phyloP scores from a whole-genome alignment of 2,329 filamentous ascomycete species.

The Escovopsis weberi region DNA sequence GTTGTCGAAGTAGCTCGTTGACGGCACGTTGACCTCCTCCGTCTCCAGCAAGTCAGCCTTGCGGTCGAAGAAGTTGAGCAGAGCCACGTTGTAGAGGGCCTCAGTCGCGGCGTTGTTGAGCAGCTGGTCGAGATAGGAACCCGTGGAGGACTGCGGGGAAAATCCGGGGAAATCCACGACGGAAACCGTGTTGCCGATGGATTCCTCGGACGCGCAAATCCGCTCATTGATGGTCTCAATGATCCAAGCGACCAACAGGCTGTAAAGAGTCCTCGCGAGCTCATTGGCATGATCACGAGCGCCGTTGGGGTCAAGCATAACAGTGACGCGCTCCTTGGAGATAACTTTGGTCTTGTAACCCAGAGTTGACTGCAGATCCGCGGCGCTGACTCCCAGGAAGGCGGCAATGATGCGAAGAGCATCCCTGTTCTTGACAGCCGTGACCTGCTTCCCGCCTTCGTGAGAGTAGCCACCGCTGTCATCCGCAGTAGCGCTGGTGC shows the following conservation, averaged over 20 bases:
- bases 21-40: constrained; percentile 79
- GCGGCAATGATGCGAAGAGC: constrained; percentile 73
- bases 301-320: constrained; percentile 89
- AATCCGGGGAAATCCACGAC: constrained; percentile 97
- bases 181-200: constrained; percentile 84
- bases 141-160: constrained; percentile 66
- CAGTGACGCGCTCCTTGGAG: constrained; percentile 89
- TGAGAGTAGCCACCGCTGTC: constrained; percentile 95
- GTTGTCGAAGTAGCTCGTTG: constrained; percentile 97
- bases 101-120: constrained; percentile 91
- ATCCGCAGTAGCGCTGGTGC: constrained; percentile 65
- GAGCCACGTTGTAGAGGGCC: constrained; percentile 78
- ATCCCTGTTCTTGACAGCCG: constrained; percentile 87
- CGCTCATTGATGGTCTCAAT: constrained; percentile 86
- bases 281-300: constrained; percentile 89
- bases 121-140: constrained; percentile 78
- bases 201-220: constrained; percentile 74
- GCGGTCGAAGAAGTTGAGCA: constrained; percentile 91
- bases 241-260: constrained; percentile 82
- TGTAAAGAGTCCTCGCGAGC: constrained; percentile 83
- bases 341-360: constrained; percentile 97
- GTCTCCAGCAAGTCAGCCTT: constrained; percentile 88
- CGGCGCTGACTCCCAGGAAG: constrained; percentile 76
- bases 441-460: constrained; percentile 76
- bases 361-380: constrained; percentile 73